A percentile compares a stretch with the other conserved stretches of the same genome.
phyloP scores from a whole-genome alignment of 768 basidiomycete genomes.

The Termitomyces sp. region DNA sequence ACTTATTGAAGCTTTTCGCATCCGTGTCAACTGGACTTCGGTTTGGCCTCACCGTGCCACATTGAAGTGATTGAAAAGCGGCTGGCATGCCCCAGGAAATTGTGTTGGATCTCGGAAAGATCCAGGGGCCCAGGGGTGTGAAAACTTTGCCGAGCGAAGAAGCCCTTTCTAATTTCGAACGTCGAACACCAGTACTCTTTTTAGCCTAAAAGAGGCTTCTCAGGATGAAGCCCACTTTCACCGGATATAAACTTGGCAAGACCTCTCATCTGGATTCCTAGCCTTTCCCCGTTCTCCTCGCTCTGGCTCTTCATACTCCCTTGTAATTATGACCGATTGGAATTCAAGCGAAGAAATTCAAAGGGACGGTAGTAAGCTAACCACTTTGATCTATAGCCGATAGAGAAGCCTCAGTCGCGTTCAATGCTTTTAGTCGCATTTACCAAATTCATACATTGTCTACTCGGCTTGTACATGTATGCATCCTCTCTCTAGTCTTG shows the following conservation, averaged over 20 bases:
- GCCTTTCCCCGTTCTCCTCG: slow-evolving; percentile 12
- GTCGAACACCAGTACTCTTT: neutral
- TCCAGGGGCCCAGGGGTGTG: neutral
- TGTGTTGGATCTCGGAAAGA: neutral
- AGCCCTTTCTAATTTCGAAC: slow-evolving; percentile 4
- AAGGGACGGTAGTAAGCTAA: slow-evolving; percentile 40
- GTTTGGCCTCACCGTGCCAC: neutral
- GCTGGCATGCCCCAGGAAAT: neutral
- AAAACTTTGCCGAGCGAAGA: neutral
- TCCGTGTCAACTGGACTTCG: neutral
- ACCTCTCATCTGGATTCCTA: slow-evolving; percentile 1
- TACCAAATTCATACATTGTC: slow-evolving; percentile 51
- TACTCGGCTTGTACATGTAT: slow-evolving; percentile 57
- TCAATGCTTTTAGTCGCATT: slow-evolving; percentile 29
- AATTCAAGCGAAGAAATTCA: slow-evolving; percentile 38
- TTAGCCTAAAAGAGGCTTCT: slow-evolving; percentile 8
- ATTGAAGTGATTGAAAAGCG: neutral
- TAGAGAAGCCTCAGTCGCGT: neutral
- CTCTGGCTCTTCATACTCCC: slow-evolving; percentile 10
- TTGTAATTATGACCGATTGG: slow-evolving; percentile 51
- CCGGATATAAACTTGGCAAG: slow-evolving; percentile 14
- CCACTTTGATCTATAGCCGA: neutral
- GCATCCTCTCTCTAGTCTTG: slow-evolving; percentile 14
- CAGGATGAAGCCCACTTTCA: slow-evolving; percentile 13
- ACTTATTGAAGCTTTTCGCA: neutral